Conservation (phyloP, 2,329 filamentous ascomycete species). For the Ophiostoma triangulosporum region DNA sequence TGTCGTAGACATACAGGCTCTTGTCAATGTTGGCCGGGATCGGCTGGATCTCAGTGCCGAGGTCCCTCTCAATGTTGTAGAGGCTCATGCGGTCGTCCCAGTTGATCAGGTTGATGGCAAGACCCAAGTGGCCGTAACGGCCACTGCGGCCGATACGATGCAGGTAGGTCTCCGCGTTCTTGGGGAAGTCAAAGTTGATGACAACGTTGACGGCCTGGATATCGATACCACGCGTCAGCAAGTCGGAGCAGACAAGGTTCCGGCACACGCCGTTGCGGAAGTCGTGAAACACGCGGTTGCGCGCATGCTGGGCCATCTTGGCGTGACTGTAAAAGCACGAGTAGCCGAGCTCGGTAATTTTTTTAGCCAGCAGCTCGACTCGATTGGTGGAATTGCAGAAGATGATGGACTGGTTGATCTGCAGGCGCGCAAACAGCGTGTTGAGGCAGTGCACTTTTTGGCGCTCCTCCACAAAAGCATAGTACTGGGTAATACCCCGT, state of each 20-base stretch:
- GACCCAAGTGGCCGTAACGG: constrained; percentile 88
- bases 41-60: constrained; percentile 95
- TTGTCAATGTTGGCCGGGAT: constrained; percentile 93
- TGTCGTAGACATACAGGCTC: constrained; percentile 95
- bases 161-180: constrained; percentile 97
- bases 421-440: constrained; percentile 95
- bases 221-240: constrained; percentile 96
- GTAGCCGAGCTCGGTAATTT: constrained; percentile 97
- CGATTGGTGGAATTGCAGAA: constrained; percentile 99
- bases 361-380: constrained; percentile 93
- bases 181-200: constrained; percentile 99
- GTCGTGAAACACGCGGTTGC: constrained; percentile 98
- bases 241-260: constrained; percentile 94
- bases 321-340: constrained; percentile 99
- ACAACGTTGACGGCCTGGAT: constrained; percentile 99
- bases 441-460: constrained; percentile 98
- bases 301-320: constrained; percentile 91
- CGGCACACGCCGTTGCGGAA: constrained; percentile 97
- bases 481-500: constrained; percentile 96
- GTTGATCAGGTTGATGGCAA: constrained; percentile 98
- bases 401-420: constrained; percentile 99
- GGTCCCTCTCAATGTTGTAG: constrained; percentile 94
- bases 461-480: constrained; percentile 98
- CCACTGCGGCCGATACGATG: constrained; percentile 97
- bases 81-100: constrained; percentile 99